A percentile compares a stretch with the other conserved stretches of the same genome.
These are phyloP conservation scores for Gossypioides kirkii DNA, from an alignment of 345 rosid genomes.

Conservation along the genomic window DNA sequence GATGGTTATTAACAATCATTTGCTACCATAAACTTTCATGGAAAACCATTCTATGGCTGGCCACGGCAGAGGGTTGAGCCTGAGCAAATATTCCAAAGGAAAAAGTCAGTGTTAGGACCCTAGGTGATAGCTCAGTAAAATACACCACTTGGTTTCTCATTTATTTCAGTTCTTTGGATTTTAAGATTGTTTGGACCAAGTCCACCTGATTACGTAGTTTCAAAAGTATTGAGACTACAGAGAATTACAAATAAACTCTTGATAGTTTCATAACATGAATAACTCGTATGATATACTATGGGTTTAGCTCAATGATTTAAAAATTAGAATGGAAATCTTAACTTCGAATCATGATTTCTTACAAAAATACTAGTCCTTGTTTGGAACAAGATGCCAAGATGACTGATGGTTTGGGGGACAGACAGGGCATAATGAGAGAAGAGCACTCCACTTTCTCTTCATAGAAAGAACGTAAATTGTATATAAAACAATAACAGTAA, in stretches of 20 bases:
- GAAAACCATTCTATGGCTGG: background rate
- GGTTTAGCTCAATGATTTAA: background rate
- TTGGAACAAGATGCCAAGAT: background rate
- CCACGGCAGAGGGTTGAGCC: background rate
- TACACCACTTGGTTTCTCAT: conserved; percentile 5
- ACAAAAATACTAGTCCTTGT: background rate
- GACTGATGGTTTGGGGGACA: background rate
- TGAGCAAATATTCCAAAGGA: conserved; percentile 14
- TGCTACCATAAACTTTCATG: background rate
- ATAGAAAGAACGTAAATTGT: background rate
- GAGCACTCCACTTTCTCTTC: background rate
- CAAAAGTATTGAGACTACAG: too few species aligned
- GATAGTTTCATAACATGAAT: background rate
- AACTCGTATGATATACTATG: background rate
- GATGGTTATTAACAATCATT: background rate
- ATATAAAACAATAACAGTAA: background rate
- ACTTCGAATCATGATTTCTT: background rate
- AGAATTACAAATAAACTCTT: background rate
- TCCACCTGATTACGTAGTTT: too few species aligned
- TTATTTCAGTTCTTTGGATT: conserved; percentile 7
- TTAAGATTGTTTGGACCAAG: background rate
- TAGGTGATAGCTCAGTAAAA: conserved; percentile 2
- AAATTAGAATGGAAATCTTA: background rate
- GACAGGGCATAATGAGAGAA: background rate
- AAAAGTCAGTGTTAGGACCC: conserved; percentile 18